phyloP scores from a whole-genome alignment of 345 rosid species.

The Sonneratia caseolaris region DNA sequence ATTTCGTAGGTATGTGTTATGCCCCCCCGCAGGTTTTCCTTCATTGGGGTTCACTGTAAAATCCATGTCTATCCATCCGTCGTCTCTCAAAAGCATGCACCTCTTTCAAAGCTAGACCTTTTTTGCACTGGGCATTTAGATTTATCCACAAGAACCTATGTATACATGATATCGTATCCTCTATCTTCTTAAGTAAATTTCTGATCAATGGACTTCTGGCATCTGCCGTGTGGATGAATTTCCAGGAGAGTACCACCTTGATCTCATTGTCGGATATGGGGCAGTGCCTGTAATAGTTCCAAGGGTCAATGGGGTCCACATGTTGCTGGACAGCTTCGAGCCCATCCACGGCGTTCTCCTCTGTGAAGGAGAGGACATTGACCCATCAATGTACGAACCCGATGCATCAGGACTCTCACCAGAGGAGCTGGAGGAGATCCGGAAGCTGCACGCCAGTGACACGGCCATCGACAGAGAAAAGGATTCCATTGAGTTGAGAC shows the following conservation, averaged over 20 bases:
- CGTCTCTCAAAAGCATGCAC: too few species aligned
- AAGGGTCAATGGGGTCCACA: slow-evolving; percentile 64
- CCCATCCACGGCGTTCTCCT: slow-evolving; percentile 93
- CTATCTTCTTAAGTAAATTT: too few species aligned
- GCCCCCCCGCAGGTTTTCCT: background rate
- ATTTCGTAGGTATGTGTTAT: slow-evolving; percentile 55
- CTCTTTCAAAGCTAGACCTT: too few species aligned
- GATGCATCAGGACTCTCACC: slow-evolving; percentile 39
- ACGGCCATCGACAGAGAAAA: slow-evolving; percentile 69
- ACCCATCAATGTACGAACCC: slow-evolving; percentile 60
- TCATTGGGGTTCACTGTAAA: too few species aligned
- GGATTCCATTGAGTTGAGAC: slow-evolving; percentile 63
- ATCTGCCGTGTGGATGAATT: background rate
- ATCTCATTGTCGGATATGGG: slow-evolving; percentile 64
- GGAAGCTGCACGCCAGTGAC: slow-evolving; percentile 54
- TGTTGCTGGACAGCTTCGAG: slow-evolving; percentile 67
- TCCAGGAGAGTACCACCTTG: slow-evolving; percentile 87
- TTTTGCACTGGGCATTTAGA: too few species aligned
- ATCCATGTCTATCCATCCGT: background rate
- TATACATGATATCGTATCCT: too few species aligned
- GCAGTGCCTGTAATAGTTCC: slow-evolving; percentile 87
- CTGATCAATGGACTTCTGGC: too few species aligned
- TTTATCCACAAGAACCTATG: too few species aligned
- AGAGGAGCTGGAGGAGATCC: slow-evolving; percentile 63
- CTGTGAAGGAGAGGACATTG: slow-evolving; percentile 89